Percentiles rank a stretch among this genome's conserved stretches.
Conservation (phyloP, 257 asterid species). For the Eucommia ulmoides region DNA sequence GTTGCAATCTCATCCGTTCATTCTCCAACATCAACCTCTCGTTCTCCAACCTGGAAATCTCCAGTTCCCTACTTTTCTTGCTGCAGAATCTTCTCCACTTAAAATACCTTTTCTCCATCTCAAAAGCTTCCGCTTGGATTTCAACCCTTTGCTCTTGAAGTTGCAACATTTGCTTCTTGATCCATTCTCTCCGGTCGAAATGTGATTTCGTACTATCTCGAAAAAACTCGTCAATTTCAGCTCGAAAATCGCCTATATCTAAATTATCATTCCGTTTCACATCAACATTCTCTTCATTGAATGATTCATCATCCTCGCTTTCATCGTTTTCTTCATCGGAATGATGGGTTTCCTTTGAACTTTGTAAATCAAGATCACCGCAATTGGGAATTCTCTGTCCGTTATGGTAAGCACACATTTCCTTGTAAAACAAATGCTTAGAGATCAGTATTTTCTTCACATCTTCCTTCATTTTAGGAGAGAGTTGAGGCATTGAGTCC, state of each 20-base stretch:
- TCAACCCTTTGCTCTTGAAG: conserved; percentile 24
- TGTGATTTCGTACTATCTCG: conserved; percentile 19
- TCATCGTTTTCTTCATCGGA: conserved; percentile 20
- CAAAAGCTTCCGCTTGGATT: conserved; percentile 26
- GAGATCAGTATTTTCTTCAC: conserved; percentile 41
- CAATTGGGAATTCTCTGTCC: conserved; percentile 33
- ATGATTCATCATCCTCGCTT: conserved; percentile 15
- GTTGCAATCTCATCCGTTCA: conserved; percentile 16
- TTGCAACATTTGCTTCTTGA: conserved; percentile 22
- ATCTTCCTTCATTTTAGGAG: conserved; percentile 36
- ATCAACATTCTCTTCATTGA: conserved; percentile 13
- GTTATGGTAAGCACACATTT: conserved; percentile 55
- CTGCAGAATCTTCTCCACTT: conserved; percentile 28
- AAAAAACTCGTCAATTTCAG: conserved; percentile 19
- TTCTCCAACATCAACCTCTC: conserved; percentile 22
- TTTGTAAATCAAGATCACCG: conserved; percentile 16
- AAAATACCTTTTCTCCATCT: conserved; percentile 17
- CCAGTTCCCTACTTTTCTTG: conserved; percentile 27
- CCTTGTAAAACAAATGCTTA: conserved; percentile 44
- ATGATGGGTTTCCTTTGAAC: conserved; percentile 9
- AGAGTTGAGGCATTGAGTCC: conserved; percentile 31
- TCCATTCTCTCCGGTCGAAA: conserved; percentile 22
- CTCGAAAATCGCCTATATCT: conserved; percentile 8
- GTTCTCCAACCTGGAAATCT: conserved; percentile 20
- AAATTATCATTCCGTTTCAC: conserved; percentile 6